Evolutionary conservation across 305 asterid genomes (phyloP).

Genomic region (Fraxinus xanthoxyloides): DNA sequence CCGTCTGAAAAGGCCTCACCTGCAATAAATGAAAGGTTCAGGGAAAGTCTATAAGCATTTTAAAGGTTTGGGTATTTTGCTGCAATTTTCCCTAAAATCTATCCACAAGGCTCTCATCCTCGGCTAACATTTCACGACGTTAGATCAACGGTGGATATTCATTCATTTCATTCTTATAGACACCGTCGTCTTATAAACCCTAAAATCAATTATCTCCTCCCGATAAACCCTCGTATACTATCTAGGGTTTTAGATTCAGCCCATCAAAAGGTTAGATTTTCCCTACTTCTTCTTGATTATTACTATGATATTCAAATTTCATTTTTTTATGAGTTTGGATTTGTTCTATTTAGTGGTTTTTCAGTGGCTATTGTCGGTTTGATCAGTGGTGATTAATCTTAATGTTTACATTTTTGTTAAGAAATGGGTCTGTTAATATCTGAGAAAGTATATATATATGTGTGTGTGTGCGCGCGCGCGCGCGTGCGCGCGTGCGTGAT

Average conservation of each 20-base stretch:
- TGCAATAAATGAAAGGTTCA: too few species aligned
- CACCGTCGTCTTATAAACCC: background rate
- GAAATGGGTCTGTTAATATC: background rate
- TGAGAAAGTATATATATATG: background rate
- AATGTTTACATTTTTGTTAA: background rate
- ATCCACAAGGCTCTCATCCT: background rate
- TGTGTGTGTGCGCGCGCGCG: too few species aligned
- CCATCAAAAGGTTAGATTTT: slow-evolving; percentile 18
- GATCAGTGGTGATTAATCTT: background rate
- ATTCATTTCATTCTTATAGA: background rate
- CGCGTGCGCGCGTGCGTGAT: background rate
- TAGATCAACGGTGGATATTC: slow-evolving; percentile 1
- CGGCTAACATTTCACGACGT: background rate
- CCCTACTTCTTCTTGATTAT: background rate
- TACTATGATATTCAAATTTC: background rate
- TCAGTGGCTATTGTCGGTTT: background rate
- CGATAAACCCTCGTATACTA: slow-evolving; percentile 25
- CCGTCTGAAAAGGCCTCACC: too few species aligned
- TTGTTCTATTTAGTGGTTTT: background rate
- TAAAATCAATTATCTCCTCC: background rate
- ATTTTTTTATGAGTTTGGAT: background rate
- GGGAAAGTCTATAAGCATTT: background rate
- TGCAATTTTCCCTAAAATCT: background rate
- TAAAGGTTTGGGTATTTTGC: background rate
- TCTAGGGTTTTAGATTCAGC: slow-evolving; percentile 30